Evolutionary conservation across 129 eudicot species (phyloP).

Genomic region (Mikania micrantha): DNA sequence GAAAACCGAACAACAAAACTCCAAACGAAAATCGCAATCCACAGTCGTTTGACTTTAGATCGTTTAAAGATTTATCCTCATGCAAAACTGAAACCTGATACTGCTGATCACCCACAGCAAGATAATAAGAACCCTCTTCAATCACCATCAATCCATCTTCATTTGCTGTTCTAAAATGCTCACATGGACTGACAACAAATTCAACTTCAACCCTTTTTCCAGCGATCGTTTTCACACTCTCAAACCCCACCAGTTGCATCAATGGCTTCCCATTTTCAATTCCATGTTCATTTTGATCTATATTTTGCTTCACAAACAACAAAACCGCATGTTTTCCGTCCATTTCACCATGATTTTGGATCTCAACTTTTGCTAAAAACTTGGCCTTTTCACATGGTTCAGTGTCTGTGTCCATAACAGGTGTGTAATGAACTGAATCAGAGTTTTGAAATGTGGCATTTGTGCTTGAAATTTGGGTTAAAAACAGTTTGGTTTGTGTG

Average conservation of each 20-base stretch:
- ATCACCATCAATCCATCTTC: slow-evolving; percentile 71
- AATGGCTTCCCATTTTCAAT: slow-evolving; percentile 30
- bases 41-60: neutral
- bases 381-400: slow-evolving; percentile 34
- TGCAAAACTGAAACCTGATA: slow-evolving; percentile 30
- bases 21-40: too few relatives aligned
- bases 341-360: slow-evolving; percentile 41
- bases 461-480: slow-evolving; percentile 21
- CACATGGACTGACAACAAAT: slow-evolving; percentile 59
- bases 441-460: slow-evolving; percentile 22
- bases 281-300: too few relatives aligned
- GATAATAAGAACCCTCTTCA: slow-evolving; percentile 41
- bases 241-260: slow-evolving; percentile 42
- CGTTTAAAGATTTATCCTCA: neutral
- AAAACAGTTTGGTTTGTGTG: slow-evolving; percentile 42
- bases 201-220: slow-evolving; percentile 33
- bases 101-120: slow-evolving; percentile 56
- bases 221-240: slow-evolving; percentile 27
- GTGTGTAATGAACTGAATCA: slow-evolving; percentile 25
- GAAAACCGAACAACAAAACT: too few relatives aligned
- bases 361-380: slow-evolving; percentile 33
- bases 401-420: slow-evolving; percentile 19
- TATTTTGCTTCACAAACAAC: slow-evolving; percentile 34
- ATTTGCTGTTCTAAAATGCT: slow-evolving; percentile 59
- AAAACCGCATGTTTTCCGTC: slow-evolving; percentile 43